These are phyloP conservation scores for Phytophthora colocasiae DNA, from an alignment of 352 stramenopile genomes.

Conservation along the genomic window DNA sequence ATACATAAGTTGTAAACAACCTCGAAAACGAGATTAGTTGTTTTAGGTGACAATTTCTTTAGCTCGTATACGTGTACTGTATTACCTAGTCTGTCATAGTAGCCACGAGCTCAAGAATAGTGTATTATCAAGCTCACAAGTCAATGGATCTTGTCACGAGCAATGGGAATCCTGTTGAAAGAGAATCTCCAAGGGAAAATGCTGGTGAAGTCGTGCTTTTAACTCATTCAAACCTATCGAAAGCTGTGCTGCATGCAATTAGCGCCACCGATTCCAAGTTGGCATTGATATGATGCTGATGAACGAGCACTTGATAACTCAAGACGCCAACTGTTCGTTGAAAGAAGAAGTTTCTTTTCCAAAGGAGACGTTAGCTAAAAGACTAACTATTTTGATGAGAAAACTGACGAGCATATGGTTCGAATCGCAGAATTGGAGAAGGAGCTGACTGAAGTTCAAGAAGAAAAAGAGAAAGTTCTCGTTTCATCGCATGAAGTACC, in stretches of 20 bases:
- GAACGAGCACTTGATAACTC: constrained; percentile 53
- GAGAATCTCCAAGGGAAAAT: constrained; percentile 3
- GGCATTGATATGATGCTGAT: constrained; percentile 72
- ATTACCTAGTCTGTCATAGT: too few relatives aligned
- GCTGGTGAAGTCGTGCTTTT: constrained; percentile 5
- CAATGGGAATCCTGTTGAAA: neutral
- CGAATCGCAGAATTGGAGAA: constrained; percentile 68
- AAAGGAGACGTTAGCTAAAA: constrained; percentile 48
- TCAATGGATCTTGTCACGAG: constrained; percentile 1
- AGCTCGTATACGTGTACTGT: too few relatives aligned
- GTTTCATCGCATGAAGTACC: constrained; percentile 16
- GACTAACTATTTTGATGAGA: constrained; percentile 79
- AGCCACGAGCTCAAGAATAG: neutral
- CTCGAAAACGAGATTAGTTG: too few relatives aligned
- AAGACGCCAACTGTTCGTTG: constrained; percentile 44
- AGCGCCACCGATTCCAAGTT: constrained; percentile 56
- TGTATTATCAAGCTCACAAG: neutral
- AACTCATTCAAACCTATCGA: constrained; percentile 49
- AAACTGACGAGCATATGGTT: constrained; percentile 81
- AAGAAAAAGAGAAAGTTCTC: constrained; percentile 9
- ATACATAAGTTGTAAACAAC: too few relatives aligned
- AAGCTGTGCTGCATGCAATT: constrained; percentile 53
- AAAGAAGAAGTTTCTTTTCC: constrained; percentile 61
- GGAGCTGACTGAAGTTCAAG: constrained; percentile 25
- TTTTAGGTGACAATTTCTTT: too few relatives aligned